Evolutionary conservation across 202 grass and related monocot species (phyloP), one percentile per base, ranked within the genome.

Genomic region (Brachypodium distachyon): DNA sequence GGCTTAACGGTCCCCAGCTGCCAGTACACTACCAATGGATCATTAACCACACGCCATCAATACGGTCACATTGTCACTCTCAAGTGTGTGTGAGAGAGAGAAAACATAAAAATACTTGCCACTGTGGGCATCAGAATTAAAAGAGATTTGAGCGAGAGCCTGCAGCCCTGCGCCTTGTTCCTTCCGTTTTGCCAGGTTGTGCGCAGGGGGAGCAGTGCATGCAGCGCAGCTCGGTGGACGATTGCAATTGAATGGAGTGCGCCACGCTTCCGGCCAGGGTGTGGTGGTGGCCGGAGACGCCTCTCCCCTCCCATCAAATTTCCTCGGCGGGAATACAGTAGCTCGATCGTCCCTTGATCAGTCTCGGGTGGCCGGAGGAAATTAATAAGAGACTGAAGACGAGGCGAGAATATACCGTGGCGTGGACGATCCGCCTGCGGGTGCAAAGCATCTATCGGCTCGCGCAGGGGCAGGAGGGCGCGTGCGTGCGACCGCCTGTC

Each of bases 311-410:
- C 55, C 78, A 77, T 86, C 84, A 61, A 34, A 33, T 4, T 88
- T 88, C 86, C 76, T 76, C 86, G 81, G 70, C 81, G 81, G 70
- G 70, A 80, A 88, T 75, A n/a, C n/a, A n/a, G n/a, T n/a, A 13
- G 43, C 80, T 80, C 80, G 73, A n/a, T 33, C 61, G 67, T 61
- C 64, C 46, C 48, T 17, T 22, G 14, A n/a, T n/a, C n/a, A n/a
- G n/a, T n/a, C n/a, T n/a, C n/a, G n/a, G n/a, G n/a, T n/a, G n/a
- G n/a, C n/a, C n/a, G 16, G 11, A 5, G 6, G 22, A 4, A 18
- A n/a, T n/a, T n/a, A n/a, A n/a, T n/a, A n/a, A 22, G 28, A 2
- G 4, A 38, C 5, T 0, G 46, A 12, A 17, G 48, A 65, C 63
- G 7, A 2, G 21, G n/a, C n/a, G n/a, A 61, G 74, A 81, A 81